These are phyloP conservation scores for Citrus cavaleriei DNA, from an alignment of 345 rosid genomes.

Conservation along the genomic window DNA sequence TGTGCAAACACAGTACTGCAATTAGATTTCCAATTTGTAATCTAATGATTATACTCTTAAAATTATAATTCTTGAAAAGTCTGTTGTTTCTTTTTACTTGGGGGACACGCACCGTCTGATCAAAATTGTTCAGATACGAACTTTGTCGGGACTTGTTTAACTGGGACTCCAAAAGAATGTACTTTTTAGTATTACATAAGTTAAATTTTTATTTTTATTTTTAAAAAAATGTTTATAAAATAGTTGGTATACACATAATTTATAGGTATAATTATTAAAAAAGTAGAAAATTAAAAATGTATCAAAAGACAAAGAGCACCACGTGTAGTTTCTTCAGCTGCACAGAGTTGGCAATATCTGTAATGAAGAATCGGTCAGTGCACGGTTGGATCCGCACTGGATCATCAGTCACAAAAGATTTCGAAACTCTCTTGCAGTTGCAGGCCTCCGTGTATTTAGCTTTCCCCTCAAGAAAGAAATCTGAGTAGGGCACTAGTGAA, in stretches of 20 bases:
- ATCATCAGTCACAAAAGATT: not conserved
- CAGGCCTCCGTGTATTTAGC: constrained; percentile 1
- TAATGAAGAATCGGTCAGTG: constrained; percentile 4
- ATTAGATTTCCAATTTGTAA: not conserved
- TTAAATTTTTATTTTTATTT: too few relatives aligned
- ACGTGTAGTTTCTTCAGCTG: not conserved
- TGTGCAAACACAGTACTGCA: not conserved
- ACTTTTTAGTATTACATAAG: too few relatives aligned
- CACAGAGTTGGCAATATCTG: not conserved
- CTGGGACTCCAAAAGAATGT: not conserved
- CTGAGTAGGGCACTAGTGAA: not conserved
- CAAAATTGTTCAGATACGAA: constrained; percentile 3
- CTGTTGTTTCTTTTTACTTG: not conserved
- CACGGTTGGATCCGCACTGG: not conserved
- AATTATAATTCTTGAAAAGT: not conserved
- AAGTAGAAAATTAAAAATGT: not conserved
- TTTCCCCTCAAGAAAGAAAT: not conserved
- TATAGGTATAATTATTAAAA: too few relatives aligned
- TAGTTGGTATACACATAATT: not conserved
- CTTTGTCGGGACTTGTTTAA: constrained; percentile 19
- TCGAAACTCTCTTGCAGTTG: not conserved
- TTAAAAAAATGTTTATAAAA: too few relatives aligned
- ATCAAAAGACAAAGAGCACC: not conserved
- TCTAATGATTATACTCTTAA: not conserved
- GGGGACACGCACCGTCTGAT: not conserved